Conservation (phyloP, 805 yeast genomes). For the Isabelozyma pseudorhagii region DNA sequence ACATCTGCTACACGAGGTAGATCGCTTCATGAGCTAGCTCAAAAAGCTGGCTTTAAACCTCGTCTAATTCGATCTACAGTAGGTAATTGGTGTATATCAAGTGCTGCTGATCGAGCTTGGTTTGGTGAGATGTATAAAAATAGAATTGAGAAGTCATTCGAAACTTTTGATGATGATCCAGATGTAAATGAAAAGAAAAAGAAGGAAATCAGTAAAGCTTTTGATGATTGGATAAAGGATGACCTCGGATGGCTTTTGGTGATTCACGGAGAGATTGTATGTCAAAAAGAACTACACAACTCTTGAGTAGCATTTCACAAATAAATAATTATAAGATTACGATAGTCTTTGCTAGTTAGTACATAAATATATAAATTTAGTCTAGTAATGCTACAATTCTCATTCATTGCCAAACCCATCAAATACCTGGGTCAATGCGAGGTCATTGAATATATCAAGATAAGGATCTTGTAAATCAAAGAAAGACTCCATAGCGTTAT, state of each 20-base stretch:
- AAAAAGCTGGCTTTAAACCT: conserved; percentile 15
- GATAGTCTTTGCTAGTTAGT: too few species aligned
- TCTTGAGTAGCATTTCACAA: too few species aligned
- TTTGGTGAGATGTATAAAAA: conserved; percentile 6
- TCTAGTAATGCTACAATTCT: not conserved
- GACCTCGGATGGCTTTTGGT: conserved; percentile 9
- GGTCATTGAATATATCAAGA: conserved; percentile 6
- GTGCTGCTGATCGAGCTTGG: conserved; percentile 7
- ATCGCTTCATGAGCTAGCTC: conserved; percentile 10
- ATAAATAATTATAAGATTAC: too few species aligned
- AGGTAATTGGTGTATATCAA: conserved; percentile 12
- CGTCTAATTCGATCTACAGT: conserved; percentile 6
- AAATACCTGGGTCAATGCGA: not conserved
- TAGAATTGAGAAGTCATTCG: conserved; percentile 10
- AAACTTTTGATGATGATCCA: conserved; percentile 2
- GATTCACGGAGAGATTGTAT: conserved; percentile 15
- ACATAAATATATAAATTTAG: not conserved
- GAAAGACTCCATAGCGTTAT: conserved; percentile 6
- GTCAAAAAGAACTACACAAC: conserved; percentile 6
- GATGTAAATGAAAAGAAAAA: conserved; percentile 1
- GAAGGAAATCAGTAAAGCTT: conserved; percentile 7
- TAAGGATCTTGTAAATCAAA: conserved; percentile 8
- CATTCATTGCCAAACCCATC: not conserved
- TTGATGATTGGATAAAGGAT: conserved; percentile 13
- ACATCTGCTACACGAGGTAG: conserved; percentile 15